Evolutionary conservation across 331 rosid genomes (phyloP).

Genomic region (Telfairia occidentalis): DNA sequence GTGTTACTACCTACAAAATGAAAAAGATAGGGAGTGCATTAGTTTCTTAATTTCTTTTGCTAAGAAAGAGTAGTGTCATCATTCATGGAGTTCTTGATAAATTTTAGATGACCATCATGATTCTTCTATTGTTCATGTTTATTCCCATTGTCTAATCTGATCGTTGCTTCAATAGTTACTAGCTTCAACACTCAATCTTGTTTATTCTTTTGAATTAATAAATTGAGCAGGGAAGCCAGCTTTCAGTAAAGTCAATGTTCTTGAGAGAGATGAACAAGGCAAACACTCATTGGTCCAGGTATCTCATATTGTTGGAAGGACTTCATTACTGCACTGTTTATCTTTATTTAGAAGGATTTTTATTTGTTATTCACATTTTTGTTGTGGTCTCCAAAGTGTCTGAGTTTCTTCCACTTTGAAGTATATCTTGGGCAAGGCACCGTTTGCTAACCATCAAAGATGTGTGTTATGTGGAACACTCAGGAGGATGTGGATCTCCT

Average conservation of each 20-base stretch:
- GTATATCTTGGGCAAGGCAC: background rate
- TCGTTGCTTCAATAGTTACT: background rate
- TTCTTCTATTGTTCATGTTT: background rate
- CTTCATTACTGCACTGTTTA: background rate
- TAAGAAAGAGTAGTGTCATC: background rate
- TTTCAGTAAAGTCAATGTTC: conserved; percentile 57
- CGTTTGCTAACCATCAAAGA: background rate
- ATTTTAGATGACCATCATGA: background rate
- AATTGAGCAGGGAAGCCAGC: conserved; percentile 72
- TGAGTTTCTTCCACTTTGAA: background rate
- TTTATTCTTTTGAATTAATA: background rate
- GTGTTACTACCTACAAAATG: background rate
- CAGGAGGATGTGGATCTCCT: background rate
- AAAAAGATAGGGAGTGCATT: background rate
- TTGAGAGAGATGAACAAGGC: conserved; percentile 44
- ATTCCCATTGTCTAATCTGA: background rate
- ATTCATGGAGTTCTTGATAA: background rate
- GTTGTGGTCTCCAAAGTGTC: background rate
- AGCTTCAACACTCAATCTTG: conserved; percentile 1
- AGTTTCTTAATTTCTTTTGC: background rate
- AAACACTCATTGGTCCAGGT: conserved; percentile 80
- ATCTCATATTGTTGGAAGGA: conserved; percentile 1
- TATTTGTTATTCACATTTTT: background rate
- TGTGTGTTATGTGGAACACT: background rate
- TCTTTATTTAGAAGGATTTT: background rate